A percentile compares a stretch with the other conserved stretches of the same genome.
These are phyloP conservation scores for Tuber umbilicatum DNA, from an alignment of 495 filamentous ascomycete genomes.

Conservation along the genomic window DNA sequence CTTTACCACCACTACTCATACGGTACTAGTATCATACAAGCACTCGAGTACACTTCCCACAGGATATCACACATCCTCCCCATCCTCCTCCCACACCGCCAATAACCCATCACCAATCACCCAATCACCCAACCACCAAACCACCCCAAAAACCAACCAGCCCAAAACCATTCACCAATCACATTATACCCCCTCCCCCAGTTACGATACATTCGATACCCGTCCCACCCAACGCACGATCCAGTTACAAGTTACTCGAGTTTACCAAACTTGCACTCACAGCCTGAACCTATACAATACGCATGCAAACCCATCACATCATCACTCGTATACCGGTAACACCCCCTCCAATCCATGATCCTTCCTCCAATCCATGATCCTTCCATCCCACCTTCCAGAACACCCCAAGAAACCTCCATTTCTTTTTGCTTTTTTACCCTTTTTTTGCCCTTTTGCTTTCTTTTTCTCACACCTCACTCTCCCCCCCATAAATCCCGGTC, in stretches of 20 bases:
- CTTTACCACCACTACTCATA: background rate
- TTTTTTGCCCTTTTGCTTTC: background rate
- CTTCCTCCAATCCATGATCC: too few relatives aligned
- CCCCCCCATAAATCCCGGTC: background rate
- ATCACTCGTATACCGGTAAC: background rate
- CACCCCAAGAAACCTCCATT: constrained; percentile 9
- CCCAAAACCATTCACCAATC: background rate
- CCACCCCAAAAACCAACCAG: background rate
- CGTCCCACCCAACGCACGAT: background rate
- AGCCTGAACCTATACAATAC: background rate
- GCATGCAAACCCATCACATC: constrained; percentile 12
- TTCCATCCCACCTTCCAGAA: constrained; percentile 18
- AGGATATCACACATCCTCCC: background rate
- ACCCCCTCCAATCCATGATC: background rate
- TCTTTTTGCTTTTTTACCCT: background rate
- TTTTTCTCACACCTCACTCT: background rate
- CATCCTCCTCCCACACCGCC: background rate
- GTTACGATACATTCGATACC: background rate
- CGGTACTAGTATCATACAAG: background rate
- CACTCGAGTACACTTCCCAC: background rate
- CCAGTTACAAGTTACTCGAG: background rate
- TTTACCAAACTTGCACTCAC: background rate
- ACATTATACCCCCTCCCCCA: background rate
- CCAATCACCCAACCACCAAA: background rate
- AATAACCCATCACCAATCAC: background rate